Evolutionary conservation across 805 yeast genomes (phyloP).

Genomic region (Wickerhamiella bombiphila): DNA sequence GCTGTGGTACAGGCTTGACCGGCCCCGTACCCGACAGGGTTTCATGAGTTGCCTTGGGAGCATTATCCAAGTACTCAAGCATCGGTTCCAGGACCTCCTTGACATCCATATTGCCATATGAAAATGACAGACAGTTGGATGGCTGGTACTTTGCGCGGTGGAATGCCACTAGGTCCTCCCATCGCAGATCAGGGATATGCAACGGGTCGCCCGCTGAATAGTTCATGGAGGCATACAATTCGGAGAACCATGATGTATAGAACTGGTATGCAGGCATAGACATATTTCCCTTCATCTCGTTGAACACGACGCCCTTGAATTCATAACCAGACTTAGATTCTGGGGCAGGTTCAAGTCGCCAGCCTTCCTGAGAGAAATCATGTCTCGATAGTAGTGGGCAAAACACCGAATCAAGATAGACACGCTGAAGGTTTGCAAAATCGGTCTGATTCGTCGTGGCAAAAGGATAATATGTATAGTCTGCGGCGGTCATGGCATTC

Average conservation of each 20-base stretch:
- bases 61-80: constrained; percentile 11
- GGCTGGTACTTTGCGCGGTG: constrained; percentile 75
- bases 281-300: constrained; percentile 97
- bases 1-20: constrained; percentile 21
- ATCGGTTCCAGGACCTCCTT: constrained; percentile 16
- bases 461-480: constrained; percentile 90
- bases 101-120: constrained; percentile 57
- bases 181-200: constrained; percentile 54
- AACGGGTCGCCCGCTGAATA: constrained; percentile 93
- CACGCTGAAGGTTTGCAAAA: constrained; percentile 67
- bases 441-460: constrained; percentile 83
- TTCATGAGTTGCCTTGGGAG: neutral
- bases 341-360: constrained; percentile 70
- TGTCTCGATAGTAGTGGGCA: constrained; percentile 62
- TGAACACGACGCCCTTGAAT: constrained; percentile 92
- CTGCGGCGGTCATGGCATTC: constrained; percentile 99
- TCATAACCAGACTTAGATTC: constrained; percentile 27
- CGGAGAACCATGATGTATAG: constrained; percentile 71
- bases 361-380: constrained; percentile 92
- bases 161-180: constrained; percentile 64
- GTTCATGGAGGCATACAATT: constrained; percentile 69
- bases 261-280: constrained; percentile 75
- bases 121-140: constrained; percentile 69
- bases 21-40: constrained; percentile 2
- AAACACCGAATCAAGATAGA: constrained; percentile 76